Base-by-base conservation (phyloP, 176 grass and related monocot genomes). In the Coix lacrymajobi region DNA sequence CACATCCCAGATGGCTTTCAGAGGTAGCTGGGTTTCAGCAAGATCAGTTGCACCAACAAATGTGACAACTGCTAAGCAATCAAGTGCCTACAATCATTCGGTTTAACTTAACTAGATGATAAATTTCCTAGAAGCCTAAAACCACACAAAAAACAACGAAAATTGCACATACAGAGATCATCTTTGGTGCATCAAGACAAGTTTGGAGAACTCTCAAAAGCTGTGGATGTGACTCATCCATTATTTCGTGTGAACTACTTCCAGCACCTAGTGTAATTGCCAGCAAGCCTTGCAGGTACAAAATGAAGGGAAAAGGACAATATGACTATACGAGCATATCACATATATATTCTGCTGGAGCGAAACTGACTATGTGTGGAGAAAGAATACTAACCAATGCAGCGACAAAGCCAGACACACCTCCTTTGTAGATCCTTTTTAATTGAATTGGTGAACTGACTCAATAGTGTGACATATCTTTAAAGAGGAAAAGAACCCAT, bases 1-100 rank as follows among this genome's bases (percentile, higher is more conserved):
- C 16, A 94, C 91, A 72, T 92, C 87, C 94, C 94, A 97, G 26
- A 97, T 92, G 77, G 88, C 81, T 82, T 89, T 94, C 80, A 94
- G 79, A 67, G 87, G 85, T 77, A 43, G 13, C 64, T 97, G 76
- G 65, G 89, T 97, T 83, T 97, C 92, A 79, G 85, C 40, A 73
- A 92, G 70, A 90, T 97, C 94, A 89, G 85, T 90, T 75, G 92
- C 94, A 46, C 92, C 87, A 57, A 94, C 80, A 83, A 94, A 94
- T 43, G 92, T 94, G 39, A 94, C 36, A 67, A 92, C 17, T 63
- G 94, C 89, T 51, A 97, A 78, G 85, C 94, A 94, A 57, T 97
- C 91, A 58, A 94, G 63, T 48, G 87, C 87, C 94, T 94, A 85
- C 13, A 84, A 75, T 49, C 31, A 26, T 44, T 78, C 26, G 69